Evolutionary conservation across 2,329 filamentous ascomycete species (phyloP).

Genomic region (Sclerotinia minor): DNA sequence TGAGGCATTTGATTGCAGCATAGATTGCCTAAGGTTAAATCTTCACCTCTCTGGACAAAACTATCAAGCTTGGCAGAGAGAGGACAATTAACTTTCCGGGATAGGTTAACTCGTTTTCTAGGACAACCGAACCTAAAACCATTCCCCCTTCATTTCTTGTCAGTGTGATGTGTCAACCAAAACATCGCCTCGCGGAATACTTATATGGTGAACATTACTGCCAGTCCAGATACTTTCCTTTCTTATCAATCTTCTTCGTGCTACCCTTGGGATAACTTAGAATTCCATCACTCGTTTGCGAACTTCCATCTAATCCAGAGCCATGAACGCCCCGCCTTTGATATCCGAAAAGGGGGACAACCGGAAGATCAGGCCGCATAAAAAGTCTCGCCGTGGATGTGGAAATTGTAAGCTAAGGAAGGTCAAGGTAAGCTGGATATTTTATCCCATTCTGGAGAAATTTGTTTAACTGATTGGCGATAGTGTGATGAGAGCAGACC

Average conservation of each 20-base stretch:
- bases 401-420: constrained; percentile 57
- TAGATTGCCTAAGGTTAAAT: too few species aligned
- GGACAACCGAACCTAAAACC: not conserved
- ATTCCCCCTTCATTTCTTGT: not conserved
- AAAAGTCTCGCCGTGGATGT: constrained; percentile 55
- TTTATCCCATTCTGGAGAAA: not conserved
- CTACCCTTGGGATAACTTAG: not conserved
- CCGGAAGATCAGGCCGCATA: constrained; percentile 45
- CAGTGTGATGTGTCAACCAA: not conserved
- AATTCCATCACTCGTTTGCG: not conserved
- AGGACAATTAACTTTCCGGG: too few species aligned
- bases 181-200: not conserved
- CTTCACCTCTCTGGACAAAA: too few species aligned
- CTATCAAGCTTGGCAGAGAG: too few species aligned
- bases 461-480: not conserved
- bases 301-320: not conserved
- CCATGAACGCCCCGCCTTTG: not conserved
- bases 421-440: constrained; percentile 48
- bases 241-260: not conserved
- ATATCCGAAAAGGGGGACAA: not conserved
- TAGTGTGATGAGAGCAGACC: constrained; percentile 57
- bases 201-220: not conserved
- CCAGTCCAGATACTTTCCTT: not conserved
- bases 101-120: too few species aligned
- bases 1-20: too few species aligned